A percentile compares a stretch with the other conserved stretches of the same genome.
phyloP scores from a whole-genome alignment of 306 rosid genomes.

The Prunus campanulata region DNA sequence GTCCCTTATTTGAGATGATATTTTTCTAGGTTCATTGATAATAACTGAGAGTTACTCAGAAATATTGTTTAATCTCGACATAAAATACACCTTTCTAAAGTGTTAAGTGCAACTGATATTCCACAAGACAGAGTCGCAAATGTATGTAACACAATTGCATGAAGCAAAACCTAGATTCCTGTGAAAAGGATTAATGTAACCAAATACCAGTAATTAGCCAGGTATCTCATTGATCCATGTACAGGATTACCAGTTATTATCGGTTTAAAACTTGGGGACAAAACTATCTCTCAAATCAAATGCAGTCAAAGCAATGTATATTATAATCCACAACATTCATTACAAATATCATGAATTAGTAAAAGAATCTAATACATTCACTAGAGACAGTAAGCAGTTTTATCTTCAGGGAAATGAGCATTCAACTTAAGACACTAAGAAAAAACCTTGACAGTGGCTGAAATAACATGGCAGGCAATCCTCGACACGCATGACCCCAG shows the following conservation, averaged over 20 bases:
- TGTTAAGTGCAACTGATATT: neutral
- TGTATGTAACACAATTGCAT: neutral
- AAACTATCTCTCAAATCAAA: neutral
- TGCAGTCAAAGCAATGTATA: neutral
- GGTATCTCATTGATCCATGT: neutral
- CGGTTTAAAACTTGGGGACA: neutral
- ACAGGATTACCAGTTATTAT: neutral
- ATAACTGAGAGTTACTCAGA: neutral
- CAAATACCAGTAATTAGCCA: too few species aligned
- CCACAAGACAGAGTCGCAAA: neutral
- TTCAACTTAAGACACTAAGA: neutral
- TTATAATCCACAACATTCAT: neutral
- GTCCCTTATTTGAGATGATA: neutral
- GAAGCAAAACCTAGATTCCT: neutral
- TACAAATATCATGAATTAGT: neutral
- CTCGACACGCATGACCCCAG: conserved; percentile 81
- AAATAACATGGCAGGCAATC: conserved; percentile 80
- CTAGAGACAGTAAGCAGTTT: neutral
- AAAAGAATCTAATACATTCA: neutral
- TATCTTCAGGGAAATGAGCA: neutral
- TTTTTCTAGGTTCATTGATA: neutral
- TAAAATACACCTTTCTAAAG: neutral
- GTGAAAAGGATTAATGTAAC: neutral
- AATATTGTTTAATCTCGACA: neutral
- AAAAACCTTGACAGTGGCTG: conserved; percentile 82